Evolutionary conservation across 495 filamentous ascomycete genomes (phyloP).

Genomic region (Tuber borchii): DNA sequence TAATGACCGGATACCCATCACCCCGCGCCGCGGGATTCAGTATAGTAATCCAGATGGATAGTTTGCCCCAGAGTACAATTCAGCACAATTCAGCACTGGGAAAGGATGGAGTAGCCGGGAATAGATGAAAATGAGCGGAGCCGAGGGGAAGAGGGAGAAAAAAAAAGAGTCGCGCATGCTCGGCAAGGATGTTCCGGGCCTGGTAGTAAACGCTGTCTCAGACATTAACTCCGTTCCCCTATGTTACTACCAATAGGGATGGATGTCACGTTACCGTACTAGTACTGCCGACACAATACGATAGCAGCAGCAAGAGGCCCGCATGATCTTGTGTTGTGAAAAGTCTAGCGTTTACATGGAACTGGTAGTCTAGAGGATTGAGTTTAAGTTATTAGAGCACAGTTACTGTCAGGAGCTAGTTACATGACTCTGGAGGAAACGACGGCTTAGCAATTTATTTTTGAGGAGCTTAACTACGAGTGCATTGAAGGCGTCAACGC

Average conservation of each 20-base stretch:
- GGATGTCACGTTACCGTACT: not conserved
- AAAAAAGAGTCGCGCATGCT: not conserved
- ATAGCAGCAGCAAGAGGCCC: no score
- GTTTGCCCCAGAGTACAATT: not conserved
- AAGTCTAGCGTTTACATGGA: not conserved
- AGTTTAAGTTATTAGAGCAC: not conserved
- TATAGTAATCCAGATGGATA: not conserved
- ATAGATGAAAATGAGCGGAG: not conserved
- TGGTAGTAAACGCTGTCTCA: not conserved
- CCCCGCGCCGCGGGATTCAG: not conserved
- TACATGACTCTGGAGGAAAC: not conserved
- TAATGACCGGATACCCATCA: not conserved
- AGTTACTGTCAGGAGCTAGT: not conserved
- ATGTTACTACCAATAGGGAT: not conserved
- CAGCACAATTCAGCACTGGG: not conserved
- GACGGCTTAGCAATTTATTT: not conserved
- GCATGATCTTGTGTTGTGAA: not conserved
- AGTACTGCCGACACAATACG: no score
- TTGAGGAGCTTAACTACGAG: not conserved
- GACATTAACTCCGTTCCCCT: not conserved
- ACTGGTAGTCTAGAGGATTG: not conserved
- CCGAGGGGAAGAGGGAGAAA: not conserved
- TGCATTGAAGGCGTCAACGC: not conserved
- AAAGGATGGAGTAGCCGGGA: not conserved
- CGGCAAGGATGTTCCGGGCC: not conserved